Percentiles rank a stretch among this genome's conserved stretches.
phyloP scores from a whole-genome alignment of 192 early-diverging fungal species.

The Coemansia nantahalensis region DNA sequence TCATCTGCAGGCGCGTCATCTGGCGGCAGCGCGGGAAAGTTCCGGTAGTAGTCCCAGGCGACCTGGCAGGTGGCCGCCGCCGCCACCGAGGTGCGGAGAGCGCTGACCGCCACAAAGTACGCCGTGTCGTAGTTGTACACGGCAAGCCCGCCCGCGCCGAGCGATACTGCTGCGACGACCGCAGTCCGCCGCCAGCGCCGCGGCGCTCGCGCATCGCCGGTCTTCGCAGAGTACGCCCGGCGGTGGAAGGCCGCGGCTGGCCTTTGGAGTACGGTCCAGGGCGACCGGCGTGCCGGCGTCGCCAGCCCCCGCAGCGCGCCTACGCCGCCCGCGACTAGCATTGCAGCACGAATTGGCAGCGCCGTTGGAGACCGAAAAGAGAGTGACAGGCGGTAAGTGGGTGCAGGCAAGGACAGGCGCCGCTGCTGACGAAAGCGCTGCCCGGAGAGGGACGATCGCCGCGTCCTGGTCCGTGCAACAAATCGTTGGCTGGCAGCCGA shows the following conservation, averaged over 20 bases:
- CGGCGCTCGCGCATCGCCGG: background rate
- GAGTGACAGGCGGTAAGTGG: too few species aligned
- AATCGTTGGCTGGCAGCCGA: too few species aligned
- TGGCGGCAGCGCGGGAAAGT: conserved; percentile 44
- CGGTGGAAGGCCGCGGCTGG: background rate
- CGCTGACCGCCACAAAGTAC: conserved; percentile 33
- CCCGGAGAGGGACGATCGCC: too few species aligned
- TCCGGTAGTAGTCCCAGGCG: conserved; percentile 50
- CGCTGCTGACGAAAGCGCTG: too few species aligned
- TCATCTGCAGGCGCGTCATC: conserved; percentile 11
- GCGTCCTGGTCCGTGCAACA: too few species aligned
- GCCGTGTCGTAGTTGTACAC: conserved; percentile 47
- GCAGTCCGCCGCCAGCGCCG: conserved; percentile 18
- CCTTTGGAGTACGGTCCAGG: background rate
- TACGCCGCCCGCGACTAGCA: too few species aligned
- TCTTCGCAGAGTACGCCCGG: background rate
- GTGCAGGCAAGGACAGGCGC: too few species aligned
- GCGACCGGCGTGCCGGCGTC: background rate
- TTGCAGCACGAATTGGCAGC: too few species aligned
- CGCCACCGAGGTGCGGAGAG: conserved; percentile 31
- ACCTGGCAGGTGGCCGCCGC: conserved; percentile 35
- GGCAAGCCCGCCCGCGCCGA: conserved; percentile 13
- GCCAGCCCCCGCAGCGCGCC: background rate
- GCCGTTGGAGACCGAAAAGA: too few species aligned
- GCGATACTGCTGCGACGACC: background rate